These are phyloP conservation scores for Udeniomyces megalosporus DNA, from an alignment of 768 basidiomycete species.

Conservation along the genomic window DNA sequence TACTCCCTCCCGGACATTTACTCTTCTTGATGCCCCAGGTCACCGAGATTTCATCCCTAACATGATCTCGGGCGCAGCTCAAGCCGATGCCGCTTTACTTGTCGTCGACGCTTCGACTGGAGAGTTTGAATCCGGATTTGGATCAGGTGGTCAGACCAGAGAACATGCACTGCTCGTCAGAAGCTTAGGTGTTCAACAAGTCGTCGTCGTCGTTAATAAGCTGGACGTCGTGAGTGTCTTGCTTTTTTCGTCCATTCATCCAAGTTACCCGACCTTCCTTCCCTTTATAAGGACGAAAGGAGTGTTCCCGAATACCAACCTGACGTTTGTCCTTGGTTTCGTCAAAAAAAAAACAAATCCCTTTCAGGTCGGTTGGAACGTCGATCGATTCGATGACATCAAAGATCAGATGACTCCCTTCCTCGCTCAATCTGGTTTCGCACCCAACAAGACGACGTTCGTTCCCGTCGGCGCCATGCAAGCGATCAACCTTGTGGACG, in stretches of 20 bases:
- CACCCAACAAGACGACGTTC: slow-evolving; percentile 58
- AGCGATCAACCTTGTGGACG: slow-evolving; percentile 61
- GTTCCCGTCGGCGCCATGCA: slow-evolving; percentile 79
- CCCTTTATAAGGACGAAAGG: background rate
- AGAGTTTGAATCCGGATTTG: slow-evolving; percentile 92
- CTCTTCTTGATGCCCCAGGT: slow-evolving; percentile 91
- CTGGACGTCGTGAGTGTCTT: slow-evolving; percentile 57
- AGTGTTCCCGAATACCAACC: too few relatives aligned
- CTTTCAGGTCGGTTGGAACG: slow-evolving; percentile 67
- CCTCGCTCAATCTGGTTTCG: slow-evolving; percentile 74
- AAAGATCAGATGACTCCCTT: slow-evolving; percentile 57
- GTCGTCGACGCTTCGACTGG: slow-evolving; percentile 81
- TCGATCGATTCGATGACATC: slow-evolving; percentile 72
- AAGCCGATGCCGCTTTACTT: slow-evolving; percentile 85
- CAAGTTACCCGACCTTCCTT: background rate
- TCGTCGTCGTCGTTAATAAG: slow-evolving; percentile 89
- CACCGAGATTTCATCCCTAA: slow-evolving; percentile 97
- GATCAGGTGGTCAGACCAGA: slow-evolving; percentile 81
- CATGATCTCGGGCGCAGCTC: slow-evolving; percentile 97
- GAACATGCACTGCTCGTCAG: slow-evolving; percentile 85
- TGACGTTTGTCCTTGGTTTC: too few relatives aligned
- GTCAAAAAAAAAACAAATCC: background rate
- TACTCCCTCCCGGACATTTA: slow-evolving; percentile 62
- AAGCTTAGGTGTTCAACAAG: slow-evolving; percentile 77
- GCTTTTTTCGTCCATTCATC: background rate